Evolutionary conservation across 1,139 yeast genomes (phyloP).

Genomic region (Yamadazyma sp.): DNA sequence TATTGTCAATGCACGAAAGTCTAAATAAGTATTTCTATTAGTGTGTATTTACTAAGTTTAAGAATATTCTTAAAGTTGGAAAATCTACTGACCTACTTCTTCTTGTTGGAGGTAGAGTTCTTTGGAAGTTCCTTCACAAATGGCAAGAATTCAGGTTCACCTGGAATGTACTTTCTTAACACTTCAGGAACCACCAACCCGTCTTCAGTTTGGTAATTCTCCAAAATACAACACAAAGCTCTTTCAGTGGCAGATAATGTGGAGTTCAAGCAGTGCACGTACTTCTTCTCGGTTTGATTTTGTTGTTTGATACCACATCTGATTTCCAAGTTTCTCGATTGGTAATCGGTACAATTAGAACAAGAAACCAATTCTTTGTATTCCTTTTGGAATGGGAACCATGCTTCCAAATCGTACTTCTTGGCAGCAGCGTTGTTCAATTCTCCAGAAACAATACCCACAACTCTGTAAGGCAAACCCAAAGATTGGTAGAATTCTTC

Average conservation of each 20-base stretch:
- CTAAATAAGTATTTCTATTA: too few relatives aligned
- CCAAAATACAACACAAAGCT: constrained; percentile 94
- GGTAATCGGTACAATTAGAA: constrained; percentile 99
- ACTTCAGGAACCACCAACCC: constrained; percentile 94
- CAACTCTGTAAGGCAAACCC: constrained; percentile 94
- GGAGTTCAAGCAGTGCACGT: constrained; percentile 97
- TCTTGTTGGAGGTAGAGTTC: constrained; percentile 84
- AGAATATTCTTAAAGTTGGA: too few relatives aligned
- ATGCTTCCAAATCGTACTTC: constrained; percentile 97
- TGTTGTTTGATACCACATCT: constrained; percentile 98
- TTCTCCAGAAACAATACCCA: constrained; percentile 97
- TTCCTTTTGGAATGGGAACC: constrained; percentile 99
- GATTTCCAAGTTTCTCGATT: constrained; percentile 95
- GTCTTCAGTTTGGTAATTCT: constrained; percentile 96
- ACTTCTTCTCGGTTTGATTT: constrained; percentile 94
- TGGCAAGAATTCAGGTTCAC: constrained; percentile 96
- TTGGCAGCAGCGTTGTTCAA: constrained; percentile 98
- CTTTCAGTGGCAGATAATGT: constrained; percentile 98
- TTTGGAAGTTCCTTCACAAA: constrained; percentile 89
- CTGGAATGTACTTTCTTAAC: constrained; percentile 92
- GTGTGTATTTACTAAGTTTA: too few relatives aligned
- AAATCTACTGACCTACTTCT: too few relatives aligned
- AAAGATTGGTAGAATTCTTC: constrained; percentile 93
- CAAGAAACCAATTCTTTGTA: constrained; percentile 97
- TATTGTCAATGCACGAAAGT: too few relatives aligned